Conservation (phyloP, 257 asterid genomes). For the Fraxinus quadrangulata region DNA sequence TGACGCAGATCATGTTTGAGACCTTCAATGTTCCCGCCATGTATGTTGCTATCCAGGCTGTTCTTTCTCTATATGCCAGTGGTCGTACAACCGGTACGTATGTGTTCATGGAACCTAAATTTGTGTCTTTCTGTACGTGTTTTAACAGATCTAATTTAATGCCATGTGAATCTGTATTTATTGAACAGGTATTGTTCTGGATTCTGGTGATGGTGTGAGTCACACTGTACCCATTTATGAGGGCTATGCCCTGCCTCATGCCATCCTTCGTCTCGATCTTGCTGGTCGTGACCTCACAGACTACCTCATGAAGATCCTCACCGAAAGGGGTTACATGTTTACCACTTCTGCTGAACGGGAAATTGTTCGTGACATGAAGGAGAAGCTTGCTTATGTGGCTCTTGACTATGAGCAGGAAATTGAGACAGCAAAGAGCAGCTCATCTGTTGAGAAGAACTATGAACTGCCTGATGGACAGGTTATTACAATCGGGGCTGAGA, state of each 20-base stretch:
- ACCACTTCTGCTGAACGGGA: slow-evolving; percentile 61
- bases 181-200: slow-evolving; percentile 50
- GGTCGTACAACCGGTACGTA: slow-evolving; percentile 56
- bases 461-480: slow-evolving; percentile 59
- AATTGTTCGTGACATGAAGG: slow-evolving; percentile 54
- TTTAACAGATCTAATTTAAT: background rate
- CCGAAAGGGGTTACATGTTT: slow-evolving; percentile 59
- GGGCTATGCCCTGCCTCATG: slow-evolving; percentile 54
- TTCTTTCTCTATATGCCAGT: slow-evolving; percentile 56
- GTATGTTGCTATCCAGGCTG: slow-evolving; percentile 59
- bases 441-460: slow-evolving; percentile 53
- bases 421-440: slow-evolving; percentile 48
- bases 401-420: slow-evolving; percentile 53
- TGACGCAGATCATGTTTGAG: slow-evolving; percentile 58
- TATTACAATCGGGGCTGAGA: slow-evolving; percentile 50
- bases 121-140: background rate
- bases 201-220: slow-evolving; percentile 59
- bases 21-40: slow-evolving; percentile 52
- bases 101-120: background rate
- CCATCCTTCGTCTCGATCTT: slow-evolving; percentile 53
- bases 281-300: slow-evolving; percentile 58
- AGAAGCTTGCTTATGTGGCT: slow-evolving; percentile 52
- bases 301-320: slow-evolving; percentile 49
- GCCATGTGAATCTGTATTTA: background rate
- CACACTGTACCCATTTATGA: slow-evolving; percentile 55